These are phyloP conservation scores for cucumber (Cucumis sativus) DNA, from an alignment of 306 rosid species.

Conservation along the genomic window DNA sequence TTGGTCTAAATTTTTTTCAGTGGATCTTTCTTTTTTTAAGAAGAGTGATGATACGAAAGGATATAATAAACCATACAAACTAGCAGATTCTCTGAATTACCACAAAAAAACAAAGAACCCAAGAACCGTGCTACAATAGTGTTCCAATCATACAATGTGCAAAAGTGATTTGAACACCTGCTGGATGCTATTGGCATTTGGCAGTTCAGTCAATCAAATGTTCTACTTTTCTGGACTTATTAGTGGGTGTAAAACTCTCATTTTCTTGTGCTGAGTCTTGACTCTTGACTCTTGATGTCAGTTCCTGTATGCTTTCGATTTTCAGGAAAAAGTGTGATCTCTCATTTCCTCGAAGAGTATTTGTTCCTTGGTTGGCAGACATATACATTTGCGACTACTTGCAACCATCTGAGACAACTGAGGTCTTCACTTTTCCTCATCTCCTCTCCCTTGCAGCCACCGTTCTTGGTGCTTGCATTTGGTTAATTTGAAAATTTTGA, in stretches of 20 bases:
- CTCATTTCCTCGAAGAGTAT: slow-evolving; percentile 82
- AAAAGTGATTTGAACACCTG: too few species aligned
- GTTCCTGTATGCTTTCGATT: not conserved
- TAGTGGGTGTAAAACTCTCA: not conserved
- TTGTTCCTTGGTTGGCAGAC: slow-evolving; percentile 79
- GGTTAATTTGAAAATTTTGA: not conserved
- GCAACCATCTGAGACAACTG: slow-evolving; percentile 70
- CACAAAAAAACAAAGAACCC: too few species aligned
- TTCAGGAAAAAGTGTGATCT: slow-evolving; percentile 59
- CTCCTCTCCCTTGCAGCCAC: not conserved
- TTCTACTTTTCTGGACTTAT: not conserved
- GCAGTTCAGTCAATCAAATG: not conserved
- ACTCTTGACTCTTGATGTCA: not conserved
- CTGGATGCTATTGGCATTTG: not conserved
- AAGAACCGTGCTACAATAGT: too few species aligned
- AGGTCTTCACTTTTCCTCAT: slow-evolving; percentile 33
- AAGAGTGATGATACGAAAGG: not conserved
- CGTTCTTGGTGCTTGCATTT: not conserved
- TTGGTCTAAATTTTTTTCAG: not conserved
- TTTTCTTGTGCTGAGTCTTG: not conserved
- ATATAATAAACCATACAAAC: not conserved
- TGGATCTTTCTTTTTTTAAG: not conserved
- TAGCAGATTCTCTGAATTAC: not conserved
- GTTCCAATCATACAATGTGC: too few species aligned
- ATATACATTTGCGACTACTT: slow-evolving; percentile 66